Evolutionary conservation across 331 rosid species (phyloP), one percentile per base, ranked within the genome.

Genomic region (Quercus tomentella): DNA sequence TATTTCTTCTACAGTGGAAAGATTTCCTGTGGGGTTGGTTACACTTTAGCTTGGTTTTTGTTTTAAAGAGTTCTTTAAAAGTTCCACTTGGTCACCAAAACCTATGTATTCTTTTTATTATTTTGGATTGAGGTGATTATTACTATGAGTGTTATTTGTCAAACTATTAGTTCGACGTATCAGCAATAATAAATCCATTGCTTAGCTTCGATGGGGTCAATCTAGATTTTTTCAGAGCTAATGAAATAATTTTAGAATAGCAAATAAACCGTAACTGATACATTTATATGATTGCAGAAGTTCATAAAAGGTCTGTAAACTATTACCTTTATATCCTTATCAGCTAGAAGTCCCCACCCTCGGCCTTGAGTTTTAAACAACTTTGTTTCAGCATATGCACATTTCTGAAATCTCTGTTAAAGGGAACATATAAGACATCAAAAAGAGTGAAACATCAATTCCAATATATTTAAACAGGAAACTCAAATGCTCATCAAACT

Each of bases 271-370:
- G 21, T 23, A 78, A 61, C 55, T 20, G 77, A 26, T 37, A 21
- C 56, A 61, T 15, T 74, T 73, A 76, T 26, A 60, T 22, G 62
- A 70, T 74, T 67, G 80, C 52, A 67, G 77, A 67, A 67, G 74
- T 56, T 73, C 49, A 67, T 25, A 31, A 52, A 22, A 79, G 52
- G 70, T 71, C 70, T 23, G 33, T 49, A 76, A 55, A 79, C 17
- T 52, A 75, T 79, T 87, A 94, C 98, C 98, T 89, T 91, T 62
- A 94, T 89, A 78, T 91, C 83, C 87, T 94, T 92, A 77, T 87
- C 94, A 74, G 97, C 93, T 84, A 92, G 52, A 89, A 94, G 97
- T 76, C 98, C 98, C 97, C 97, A 92, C 60, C 97, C 98, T 69
- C 97, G 86, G 76, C 94, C 94, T 74, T 91, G 96, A 70, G 98